A percentile compares a stretch with the other conserved stretches of the same genome.
Evolutionary conservation across 2,329 filamentous ascomycete species (phyloP).

Genomic region (Berkeleyomyces rouxiae): DNA sequence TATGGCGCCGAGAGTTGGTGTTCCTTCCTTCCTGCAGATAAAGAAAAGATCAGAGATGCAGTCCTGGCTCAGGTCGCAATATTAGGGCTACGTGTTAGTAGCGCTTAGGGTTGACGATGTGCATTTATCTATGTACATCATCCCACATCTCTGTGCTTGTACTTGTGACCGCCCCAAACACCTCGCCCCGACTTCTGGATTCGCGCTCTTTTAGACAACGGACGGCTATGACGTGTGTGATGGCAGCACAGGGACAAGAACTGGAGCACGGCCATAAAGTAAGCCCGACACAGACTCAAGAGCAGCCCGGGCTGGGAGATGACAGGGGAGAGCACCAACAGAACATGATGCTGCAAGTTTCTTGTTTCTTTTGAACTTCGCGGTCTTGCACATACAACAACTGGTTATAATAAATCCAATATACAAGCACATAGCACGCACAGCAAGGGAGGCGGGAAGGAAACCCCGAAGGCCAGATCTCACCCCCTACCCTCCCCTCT

Average conservation of each 20-base stretch:
- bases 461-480: background rate
- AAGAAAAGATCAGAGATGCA: too few relatives aligned
- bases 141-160: too few relatives aligned
- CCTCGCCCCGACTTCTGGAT: background rate
- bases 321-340: slow-evolving; percentile 2
- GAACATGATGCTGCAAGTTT: background rate
- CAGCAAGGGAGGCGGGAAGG: background rate
- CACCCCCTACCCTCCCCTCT: background rate
- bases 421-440: too few relatives aligned
- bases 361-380: background rate
- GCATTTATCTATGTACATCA: too few relatives aligned
- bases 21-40: too few relatives aligned
- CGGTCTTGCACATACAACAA: too few relatives aligned
- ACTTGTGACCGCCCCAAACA: background rate
- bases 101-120: too few relatives aligned
- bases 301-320: background rate
- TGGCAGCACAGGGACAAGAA: background rate
- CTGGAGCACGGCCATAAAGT: background rate
- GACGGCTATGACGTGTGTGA: background rate
- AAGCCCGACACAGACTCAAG: background rate
- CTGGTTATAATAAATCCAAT: too few relatives aligned
- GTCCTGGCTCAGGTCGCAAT: too few relatives aligned
- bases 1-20: background rate
- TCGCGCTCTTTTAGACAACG: background rate
- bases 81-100: too few relatives aligned